Base-by-base conservation (phyloP, 192 early-diverging fungal species). In the Linderina pennispora region DNA sequence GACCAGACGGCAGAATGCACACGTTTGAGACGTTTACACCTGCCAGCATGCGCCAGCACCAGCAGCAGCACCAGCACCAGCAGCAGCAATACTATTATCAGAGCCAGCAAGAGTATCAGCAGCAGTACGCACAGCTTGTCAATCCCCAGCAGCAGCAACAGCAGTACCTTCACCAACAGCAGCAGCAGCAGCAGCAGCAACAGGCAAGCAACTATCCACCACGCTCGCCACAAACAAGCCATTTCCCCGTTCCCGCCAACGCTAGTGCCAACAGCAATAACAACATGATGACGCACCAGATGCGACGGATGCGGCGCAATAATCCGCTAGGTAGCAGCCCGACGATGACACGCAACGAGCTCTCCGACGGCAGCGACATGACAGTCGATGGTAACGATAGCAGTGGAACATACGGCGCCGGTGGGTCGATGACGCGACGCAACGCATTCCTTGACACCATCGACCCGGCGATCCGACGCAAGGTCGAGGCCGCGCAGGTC, bases 401-500 rank as follows among this genome's bases (percentile, higher is more conserved):
- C 14, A 14, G 38, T 14, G 21, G 38, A 5, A 25, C 36, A 7
- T 16, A 11, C 8, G 10, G 15, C 23, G 55, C 36, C 1, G 48
- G 47, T 4, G 67, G 67, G 5, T 59, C 67, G 31, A 50, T 63
- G 60, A 70, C 67, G 16, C 55, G 61, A 18, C 59, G 61, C 40
- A 62, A 71, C 37, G 67, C 67, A 11, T 66, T 66, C 23, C 52
- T 66, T 23, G 63, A 66, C 35, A 66, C 55, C 4, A 50, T 66
- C 24, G 65, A 74, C 48, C 64, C 64, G 13, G 59, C 64, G 7
- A 51, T 67, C 39, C 71, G 59, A 13, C 65, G 71, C 51, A 61
- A 62, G 40, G 58, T 57, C 39, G 65, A 74, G 55, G 65, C 65
- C 10, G 58, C 70, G 3, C 53, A 61, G 40, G 57, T 71, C 52